Percentiles rank a stretch among this genome's conserved stretches.
Evolutionary conservation across 306 rosid genomes (phyloP).

Genomic region (Medicago ruthenica): DNA sequence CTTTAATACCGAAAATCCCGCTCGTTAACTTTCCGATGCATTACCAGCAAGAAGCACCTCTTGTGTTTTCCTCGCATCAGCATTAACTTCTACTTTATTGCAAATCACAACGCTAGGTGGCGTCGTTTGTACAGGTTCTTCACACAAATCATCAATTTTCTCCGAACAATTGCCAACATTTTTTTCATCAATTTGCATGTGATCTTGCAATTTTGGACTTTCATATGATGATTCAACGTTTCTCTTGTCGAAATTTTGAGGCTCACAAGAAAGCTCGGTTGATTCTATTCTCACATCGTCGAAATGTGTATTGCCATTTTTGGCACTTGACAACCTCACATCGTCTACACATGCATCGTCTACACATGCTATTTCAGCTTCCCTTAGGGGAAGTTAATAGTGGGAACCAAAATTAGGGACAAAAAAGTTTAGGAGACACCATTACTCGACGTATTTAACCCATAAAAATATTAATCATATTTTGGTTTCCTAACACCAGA

Average conservation of each 20-base stretch:
- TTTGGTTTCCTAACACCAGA: too few species aligned
- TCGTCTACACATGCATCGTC: too few species aligned
- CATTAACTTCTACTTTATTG: conserved; percentile 13
- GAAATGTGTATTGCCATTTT: neutral
- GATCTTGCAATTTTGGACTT: neutral
- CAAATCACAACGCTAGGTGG: conserved; percentile 48
- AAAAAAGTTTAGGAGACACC: too few species aligned
- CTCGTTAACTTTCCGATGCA: neutral
- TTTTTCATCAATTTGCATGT: too few species aligned
- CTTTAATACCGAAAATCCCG: too few species aligned
- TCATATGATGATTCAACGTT: neutral
- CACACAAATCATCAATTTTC: conserved; percentile 15
- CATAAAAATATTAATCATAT: too few species aligned
- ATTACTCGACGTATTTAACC: too few species aligned
- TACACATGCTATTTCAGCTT: too few species aligned
- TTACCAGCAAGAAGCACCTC: neutral
- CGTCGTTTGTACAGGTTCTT: conserved; percentile 37
- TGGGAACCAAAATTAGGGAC: too few species aligned
- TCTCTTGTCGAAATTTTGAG: neutral
- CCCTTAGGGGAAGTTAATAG: too few species aligned
- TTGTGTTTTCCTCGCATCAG: conserved; percentile 18
- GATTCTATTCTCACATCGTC: too few species aligned
- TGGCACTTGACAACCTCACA: neutral
- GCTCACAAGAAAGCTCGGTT: conserved; percentile 30
- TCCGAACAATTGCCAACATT: too few species aligned